Evolutionary conservation across 495 filamentous ascomycete species (phyloP).

Genomic region (Penicillium turbatum): DNA sequence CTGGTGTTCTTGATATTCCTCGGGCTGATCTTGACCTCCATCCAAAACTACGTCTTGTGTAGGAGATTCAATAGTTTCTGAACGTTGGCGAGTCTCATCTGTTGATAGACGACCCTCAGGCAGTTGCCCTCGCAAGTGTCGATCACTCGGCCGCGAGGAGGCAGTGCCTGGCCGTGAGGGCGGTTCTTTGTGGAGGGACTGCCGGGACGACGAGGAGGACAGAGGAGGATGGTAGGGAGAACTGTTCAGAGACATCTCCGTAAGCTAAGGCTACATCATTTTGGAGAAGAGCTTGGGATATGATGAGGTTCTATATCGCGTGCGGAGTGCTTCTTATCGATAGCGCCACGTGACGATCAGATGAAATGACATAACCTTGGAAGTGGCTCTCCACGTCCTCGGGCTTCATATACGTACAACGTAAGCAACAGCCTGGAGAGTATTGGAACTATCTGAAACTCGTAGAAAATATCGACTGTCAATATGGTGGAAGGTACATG

Average conservation of each 20-base stretch:
- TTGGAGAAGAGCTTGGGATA: slow-evolving; percentile 14
- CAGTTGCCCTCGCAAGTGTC: slow-evolving; percentile 9
- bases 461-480: too few relatives aligned
- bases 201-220: slow-evolving; percentile 32
- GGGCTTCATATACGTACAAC: too few relatives aligned
- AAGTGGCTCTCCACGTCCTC: too few relatives aligned
- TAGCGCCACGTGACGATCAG: slow-evolving; percentile 14
- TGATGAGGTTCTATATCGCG: slow-evolving; percentile 20
- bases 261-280: slow-evolving; percentile 30
- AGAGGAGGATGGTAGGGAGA: slow-evolving; percentile 13
- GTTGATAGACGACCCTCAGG: slow-evolving; percentile 15
- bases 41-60: slow-evolving; percentile 11
- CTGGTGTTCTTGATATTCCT: slow-evolving; percentile 9
- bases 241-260: slow-evolving; percentile 37
- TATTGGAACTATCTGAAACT: too few relatives aligned
- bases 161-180: slow-evolving; percentile 1
- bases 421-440: too few relatives aligned
- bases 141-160: slow-evolving; percentile 26
- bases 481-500: too few relatives aligned
- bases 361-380: too few relatives aligned
- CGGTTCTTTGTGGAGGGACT: slow-evolving; percentile 20
- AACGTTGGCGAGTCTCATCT: slow-evolving; percentile 7
- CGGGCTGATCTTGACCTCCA: slow-evolving; percentile 3
- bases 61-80: slow-evolving; percentile 3
- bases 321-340: slow-evolving; percentile 26